Percentiles rank a stretch among this genome's conserved stretches.
These are phyloP conservation scores for Haematococcus sp. DNA, from an alignment of 139 green algal genomes.

Conservation along the genomic window DNA sequence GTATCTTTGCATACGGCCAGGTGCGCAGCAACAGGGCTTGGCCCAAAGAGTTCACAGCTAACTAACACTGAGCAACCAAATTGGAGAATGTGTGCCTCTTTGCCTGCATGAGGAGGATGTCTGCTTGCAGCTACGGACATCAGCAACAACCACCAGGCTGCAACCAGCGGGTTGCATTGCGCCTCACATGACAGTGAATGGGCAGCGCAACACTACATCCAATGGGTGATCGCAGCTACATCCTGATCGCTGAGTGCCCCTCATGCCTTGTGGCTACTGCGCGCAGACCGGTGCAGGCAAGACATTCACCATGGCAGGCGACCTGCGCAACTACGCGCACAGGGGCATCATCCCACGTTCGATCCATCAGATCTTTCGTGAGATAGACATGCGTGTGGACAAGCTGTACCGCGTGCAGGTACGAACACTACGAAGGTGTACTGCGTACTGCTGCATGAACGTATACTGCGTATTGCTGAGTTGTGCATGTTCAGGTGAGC, in stretches of 20 bases:
- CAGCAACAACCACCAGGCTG: too few relatives aligned
- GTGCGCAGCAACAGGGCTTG: conserved; percentile 24
- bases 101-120: too few relatives aligned
- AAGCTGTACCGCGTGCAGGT: conserved; percentile 49
- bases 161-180: too few relatives aligned
- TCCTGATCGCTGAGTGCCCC: neutral
- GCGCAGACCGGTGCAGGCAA: conserved; percentile 83
- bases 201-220: too few relatives aligned
- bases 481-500: neutral
- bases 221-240: too few relatives aligned
- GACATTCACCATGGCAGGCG: conserved; percentile 78
- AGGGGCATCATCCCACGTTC: conserved; percentile 68
- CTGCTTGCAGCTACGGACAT: too few relatives aligned
- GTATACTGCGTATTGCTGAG: neutral
- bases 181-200: too few relatives aligned
- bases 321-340: conserved; percentile 54
- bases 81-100: too few relatives aligned
- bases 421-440: neutral
- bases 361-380: conserved; percentile 70
- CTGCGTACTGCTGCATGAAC: neutral
- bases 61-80: too few relatives aligned
- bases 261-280: neutral
- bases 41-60: too few relatives aligned
- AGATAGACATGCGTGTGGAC: conserved; percentile 57
- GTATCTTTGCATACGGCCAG: conserved; percentile 78